Evolutionary conservation across 75 land plant species (phyloP).

Genomic region (Pinus albicaulis): DNA sequence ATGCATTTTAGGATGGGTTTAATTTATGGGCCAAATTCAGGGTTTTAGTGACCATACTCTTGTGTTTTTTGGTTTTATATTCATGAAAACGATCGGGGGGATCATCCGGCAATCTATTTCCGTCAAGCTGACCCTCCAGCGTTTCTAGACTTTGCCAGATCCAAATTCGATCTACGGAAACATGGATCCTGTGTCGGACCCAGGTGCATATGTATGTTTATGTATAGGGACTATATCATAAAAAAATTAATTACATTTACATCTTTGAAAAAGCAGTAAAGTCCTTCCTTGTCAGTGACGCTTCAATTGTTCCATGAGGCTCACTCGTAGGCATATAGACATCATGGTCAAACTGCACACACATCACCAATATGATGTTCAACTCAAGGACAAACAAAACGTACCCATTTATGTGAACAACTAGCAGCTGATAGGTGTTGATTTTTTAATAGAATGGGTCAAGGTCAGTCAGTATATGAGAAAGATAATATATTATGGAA

Average conservation of each 20-base stretch:
- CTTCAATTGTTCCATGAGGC: conserved; percentile 95
- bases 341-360: conserved; percentile 90
- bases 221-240: no score
- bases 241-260: conserved; percentile 8
- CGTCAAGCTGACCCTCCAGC: no score
- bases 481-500: neutral
- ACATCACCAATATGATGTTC: neutral
- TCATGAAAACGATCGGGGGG: no score
- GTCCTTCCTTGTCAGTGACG: conserved; percentile 53
- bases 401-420: neutral
- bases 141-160: no score
- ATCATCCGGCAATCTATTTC: no score
- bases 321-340: conserved; percentile 88
- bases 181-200: no score
- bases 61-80: no score
- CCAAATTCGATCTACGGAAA: no score
- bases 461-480: neutral
- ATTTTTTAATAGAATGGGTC: neutral
- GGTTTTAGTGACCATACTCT: no score
- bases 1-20: no score
- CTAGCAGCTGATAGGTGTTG: neutral
- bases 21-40: no score
- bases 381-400: neutral
- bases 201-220: no score
- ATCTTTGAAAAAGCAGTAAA: conserved; percentile 37